These are phyloP conservation scores for Candida montana DNA, from an alignment of 805 yeast species.

Conservation along the genomic window DNA sequence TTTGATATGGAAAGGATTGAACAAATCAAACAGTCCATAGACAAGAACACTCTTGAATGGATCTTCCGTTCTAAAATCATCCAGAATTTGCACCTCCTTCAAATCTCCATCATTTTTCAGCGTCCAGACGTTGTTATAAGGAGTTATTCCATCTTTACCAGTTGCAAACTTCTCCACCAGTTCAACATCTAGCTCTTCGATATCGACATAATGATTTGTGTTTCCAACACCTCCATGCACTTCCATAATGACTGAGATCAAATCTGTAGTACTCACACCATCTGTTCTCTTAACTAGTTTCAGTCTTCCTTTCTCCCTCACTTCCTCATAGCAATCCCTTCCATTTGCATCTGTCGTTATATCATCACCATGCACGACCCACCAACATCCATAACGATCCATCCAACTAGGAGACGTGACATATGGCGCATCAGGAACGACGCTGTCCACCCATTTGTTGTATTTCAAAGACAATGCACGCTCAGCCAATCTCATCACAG, in stretches of 20 bases:
- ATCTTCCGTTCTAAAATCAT: not conserved
- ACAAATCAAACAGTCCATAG: conserved; percentile 86
- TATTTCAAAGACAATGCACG: conserved; percentile 81
- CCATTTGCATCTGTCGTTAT: conserved; percentile 96
- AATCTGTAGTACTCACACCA: conserved; percentile 90
- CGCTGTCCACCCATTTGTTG: conserved; percentile 79
- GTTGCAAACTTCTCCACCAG: conserved; percentile 47
- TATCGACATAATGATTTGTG: conserved; percentile 13
- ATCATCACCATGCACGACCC: conserved; percentile 98
- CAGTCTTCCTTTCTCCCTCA: conserved; percentile 82
- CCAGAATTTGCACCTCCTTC: conserved; percentile 14
- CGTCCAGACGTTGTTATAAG: conserved; percentile 53
- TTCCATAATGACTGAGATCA: conserved; percentile 78
- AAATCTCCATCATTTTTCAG: conserved; percentile 27
- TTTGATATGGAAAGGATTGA: conserved; percentile 89
- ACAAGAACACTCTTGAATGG: conserved; percentile 32
- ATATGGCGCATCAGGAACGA: conserved; percentile 81
- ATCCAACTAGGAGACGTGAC: conserved; percentile 76
- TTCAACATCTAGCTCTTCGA: conserved; percentile 1
- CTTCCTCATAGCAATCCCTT: conserved; percentile 80
- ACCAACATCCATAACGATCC: conserved; percentile 70
- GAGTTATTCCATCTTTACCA: conserved; percentile 50
- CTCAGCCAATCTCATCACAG: conserved; percentile 82
- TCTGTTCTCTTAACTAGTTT: conserved; percentile 91
- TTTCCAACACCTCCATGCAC: conserved; percentile 7